Percentiles rank a stretch among this genome's conserved stretches.
phyloP scores from a whole-genome alignment of 1,284 basidiomycete species.

The Pyrrhoderma noxium region DNA sequence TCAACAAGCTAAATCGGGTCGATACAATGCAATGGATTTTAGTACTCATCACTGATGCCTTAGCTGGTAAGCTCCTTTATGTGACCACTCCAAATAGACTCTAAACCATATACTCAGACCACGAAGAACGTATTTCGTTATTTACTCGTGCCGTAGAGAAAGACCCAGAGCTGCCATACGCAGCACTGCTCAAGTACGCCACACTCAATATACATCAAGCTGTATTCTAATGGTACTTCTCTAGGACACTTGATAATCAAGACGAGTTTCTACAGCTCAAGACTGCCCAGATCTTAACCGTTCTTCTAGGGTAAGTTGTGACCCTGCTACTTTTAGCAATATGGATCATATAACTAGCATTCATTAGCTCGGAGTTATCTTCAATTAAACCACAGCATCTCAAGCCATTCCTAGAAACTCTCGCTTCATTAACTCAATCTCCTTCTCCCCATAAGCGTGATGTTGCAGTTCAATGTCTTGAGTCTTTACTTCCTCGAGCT shows the following conservation, averaged over 20 bases:
- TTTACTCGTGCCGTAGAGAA: conserved; percentile 54
- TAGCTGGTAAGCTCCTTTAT: conserved; percentile 51
- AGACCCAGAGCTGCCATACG: conserved; percentile 79
- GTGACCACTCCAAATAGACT: not conserved
- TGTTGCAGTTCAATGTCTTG: conserved; percentile 85
- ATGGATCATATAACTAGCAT: not conserved
- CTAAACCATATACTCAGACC: conserved; percentile 39
- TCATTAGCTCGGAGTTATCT: conserved; percentile 44
- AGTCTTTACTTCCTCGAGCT: conserved; percentile 76
- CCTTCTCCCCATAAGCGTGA: conserved; percentile 69
- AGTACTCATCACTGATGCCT: conserved; percentile 86
- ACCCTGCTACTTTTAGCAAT: not conserved
- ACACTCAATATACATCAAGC: not conserved
- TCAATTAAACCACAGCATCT: conserved; percentile 51
- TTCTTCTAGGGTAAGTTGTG: conserved; percentile 62
- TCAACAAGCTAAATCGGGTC: conserved; percentile 88
- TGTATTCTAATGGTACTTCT: conserved; percentile 12
- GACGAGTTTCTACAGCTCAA: conserved; percentile 95
- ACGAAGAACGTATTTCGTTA: conserved; percentile 71
- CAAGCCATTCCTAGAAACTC: conserved; percentile 57
- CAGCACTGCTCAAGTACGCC: conserved; percentile 71
- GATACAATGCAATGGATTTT: conserved; percentile 94
- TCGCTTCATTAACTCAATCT: conserved; percentile 60
- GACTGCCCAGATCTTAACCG: conserved; percentile 80
- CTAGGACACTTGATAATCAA: conserved; percentile 73